Evolutionary conservation across 805 yeast genomes (phyloP), one percentile per base, ranked within the genome.

Genomic region (Sugiyamaella chiloensis): DNA sequence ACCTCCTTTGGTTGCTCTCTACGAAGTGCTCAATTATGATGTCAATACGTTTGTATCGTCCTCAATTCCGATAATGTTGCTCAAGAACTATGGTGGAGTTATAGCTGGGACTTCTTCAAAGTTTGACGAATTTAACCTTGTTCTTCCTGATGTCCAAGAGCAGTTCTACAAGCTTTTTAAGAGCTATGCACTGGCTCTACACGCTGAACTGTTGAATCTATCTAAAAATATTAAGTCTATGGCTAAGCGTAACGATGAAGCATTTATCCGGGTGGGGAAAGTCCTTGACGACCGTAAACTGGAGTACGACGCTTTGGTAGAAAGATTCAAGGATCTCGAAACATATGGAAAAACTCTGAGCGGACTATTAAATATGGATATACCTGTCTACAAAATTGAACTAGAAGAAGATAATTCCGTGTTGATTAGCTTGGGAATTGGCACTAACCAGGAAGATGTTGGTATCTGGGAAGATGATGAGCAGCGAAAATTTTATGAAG

Each of bases 211-310:
- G 0, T 60, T 60, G 2, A 61, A 60, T 1, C 54, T 72, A n/a
- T 68, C 71, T 42, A 57, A 61, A n/a, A 61, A 62, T n/a, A 59
- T 75, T 0, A 52, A 59, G 8, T 66, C 64, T 17, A 59, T 72
- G 9, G 64, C 65, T 17, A 63, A 64, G 17, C 70, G 68, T 44
- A 78, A 75, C 47, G 71, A 73, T 39, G 76, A 74, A 46, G 76
- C 81, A 2, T 79, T 84, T 46, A 77, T 85, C 47, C 74, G 85
- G 55, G 79, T 85, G 0, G 95, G 96, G 20, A 78, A 75, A 52
- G 58, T 78, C 1, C 61, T 73, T 14, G 81, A 77, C 14, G 74
- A 73, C 23, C 45, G 60, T 8, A 53, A 57, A 27, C 46, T 49
- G 12, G 49, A 46, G 8, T 51, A 54, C 16, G 62, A 58, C 8